phyloP scores from a whole-genome alignment of 257 asterid species.

The Apocynum venetum region DNA sequence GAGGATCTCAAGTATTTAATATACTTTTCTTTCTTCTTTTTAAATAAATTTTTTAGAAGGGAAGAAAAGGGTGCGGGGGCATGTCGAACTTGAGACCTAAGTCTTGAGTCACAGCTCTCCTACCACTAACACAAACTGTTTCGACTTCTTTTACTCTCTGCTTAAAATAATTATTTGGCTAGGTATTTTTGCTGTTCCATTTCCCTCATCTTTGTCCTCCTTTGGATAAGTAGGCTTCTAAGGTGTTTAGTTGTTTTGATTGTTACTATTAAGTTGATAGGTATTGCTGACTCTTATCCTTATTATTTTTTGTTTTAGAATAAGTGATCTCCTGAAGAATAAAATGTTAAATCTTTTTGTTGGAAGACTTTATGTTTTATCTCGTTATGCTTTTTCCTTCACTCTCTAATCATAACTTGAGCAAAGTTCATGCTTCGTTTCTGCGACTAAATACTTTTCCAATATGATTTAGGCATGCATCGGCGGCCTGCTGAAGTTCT shows the following conservation, averaged over 20 bases:
- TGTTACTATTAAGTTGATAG: neutral
- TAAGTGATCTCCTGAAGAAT: neutral
- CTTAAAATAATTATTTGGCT: neutral
- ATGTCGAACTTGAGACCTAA: no score
- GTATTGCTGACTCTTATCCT: neutral
- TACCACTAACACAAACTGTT: no score
- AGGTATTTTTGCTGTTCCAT: neutral
- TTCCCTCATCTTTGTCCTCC: neutral
- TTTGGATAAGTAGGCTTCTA: slow-evolving; percentile 3
- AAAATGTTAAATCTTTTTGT: neutral
- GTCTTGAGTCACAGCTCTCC: no score
- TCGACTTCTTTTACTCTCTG: no score
- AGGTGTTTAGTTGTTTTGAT: neutral
- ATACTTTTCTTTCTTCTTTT: neutral
- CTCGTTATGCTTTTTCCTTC: neutral
- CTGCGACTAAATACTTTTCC: slow-evolving; percentile 15
- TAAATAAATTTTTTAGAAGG: no score
- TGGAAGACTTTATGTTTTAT: neutral
- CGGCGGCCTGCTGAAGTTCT: slow-evolving; percentile 99
- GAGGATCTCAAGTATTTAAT: neutral
- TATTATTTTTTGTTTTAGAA: no score
- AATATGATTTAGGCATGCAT: slow-evolving; percentile 59
- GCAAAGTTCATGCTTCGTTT: neutral
- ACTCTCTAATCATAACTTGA: slow-evolving; percentile 1
- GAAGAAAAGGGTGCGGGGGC: no score